A percentile compares a stretch with the other conserved stretches of the same genome.
Evolutionary conservation across 257 asterid genomes (phyloP).

Genomic region (Echites panduratus): DNA sequence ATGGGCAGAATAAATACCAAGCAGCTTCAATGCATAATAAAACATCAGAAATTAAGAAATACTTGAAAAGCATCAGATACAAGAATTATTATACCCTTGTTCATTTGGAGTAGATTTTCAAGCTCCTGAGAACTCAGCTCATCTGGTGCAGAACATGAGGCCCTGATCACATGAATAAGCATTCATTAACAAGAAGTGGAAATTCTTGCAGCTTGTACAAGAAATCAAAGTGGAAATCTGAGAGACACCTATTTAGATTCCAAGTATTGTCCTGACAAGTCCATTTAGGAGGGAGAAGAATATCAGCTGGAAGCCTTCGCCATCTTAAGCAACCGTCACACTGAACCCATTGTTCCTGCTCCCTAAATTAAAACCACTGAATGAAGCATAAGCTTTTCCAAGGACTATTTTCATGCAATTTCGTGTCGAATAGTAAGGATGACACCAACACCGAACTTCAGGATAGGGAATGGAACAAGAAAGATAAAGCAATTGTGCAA

Average conservation of each 20-base stretch:
- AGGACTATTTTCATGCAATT: background rate
- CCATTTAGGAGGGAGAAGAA: slow-evolving; percentile 88
- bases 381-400: slow-evolving; percentile 1
- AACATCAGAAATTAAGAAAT: background rate
- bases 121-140: slow-evolving; percentile 63
- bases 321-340: slow-evolving; percentile 85
- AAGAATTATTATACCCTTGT: slow-evolving; percentile 40
- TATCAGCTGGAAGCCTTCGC: slow-evolving; percentile 67
- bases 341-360: slow-evolving; percentile 91
- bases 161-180: slow-evolving; percentile 39
- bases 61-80: background rate
- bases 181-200: slow-evolving; percentile 10
- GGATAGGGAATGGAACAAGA: background rate
- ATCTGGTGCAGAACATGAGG: slow-evolving; percentile 71
- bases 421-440: background rate
- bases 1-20: slow-evolving; percentile 10
- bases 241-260: slow-evolving; percentile 46
- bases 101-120: slow-evolving; percentile 72
- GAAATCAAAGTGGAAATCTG: background rate
- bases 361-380: slow-evolving; percentile 35
- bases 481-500: background rate
- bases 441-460: background rate
- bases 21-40: background rate
- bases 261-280: slow-evolving; percentile 61
- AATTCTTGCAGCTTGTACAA: background rate